These are phyloP conservation scores for Hypoxylon fragiforme DNA, from an alignment of 495 filamentous ascomycete genomes.

Conservation along the genomic window DNA sequence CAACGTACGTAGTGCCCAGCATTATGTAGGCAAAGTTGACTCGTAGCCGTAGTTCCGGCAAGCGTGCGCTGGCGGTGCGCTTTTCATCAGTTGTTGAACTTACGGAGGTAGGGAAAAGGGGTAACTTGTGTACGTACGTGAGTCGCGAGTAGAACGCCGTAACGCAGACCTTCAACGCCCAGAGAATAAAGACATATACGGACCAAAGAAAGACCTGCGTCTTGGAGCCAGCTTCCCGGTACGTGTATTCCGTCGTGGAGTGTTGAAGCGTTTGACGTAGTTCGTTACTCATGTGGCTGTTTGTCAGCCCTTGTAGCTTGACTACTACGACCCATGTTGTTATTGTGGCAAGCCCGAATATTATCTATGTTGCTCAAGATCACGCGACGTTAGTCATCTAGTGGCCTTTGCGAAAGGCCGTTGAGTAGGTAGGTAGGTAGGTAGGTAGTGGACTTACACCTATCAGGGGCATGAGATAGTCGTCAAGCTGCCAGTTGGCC, in stretches of 20 bases:
- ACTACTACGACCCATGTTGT: constrained; percentile 41
- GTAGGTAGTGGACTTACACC: constrained; percentile 43
- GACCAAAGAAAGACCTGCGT: constrained; percentile 60
- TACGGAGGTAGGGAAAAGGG: constrained; percentile 10
- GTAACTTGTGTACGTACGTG: constrained; percentile 39
- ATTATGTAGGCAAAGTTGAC: constrained; percentile 58
- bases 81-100: constrained; percentile 20
- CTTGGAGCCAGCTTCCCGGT: constrained; percentile 24
- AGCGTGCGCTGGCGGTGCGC: constrained; percentile 34
- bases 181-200: constrained; percentile 59
- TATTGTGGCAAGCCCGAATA: constrained; percentile 40
- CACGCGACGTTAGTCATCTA: not conserved
- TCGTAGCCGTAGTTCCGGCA: constrained; percentile 50
- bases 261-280: constrained; percentile 51
- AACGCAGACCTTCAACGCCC: constrained; percentile 62
- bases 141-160: constrained; percentile 63
- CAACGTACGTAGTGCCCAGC: constrained; percentile 56
- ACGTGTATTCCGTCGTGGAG: constrained; percentile 49
- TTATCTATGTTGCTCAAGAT: constrained; percentile 25
- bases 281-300: constrained; percentile 61
- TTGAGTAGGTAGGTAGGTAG: not conserved
- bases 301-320: constrained; percentile 58
- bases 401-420: not conserved
- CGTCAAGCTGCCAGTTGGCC: constrained; percentile 56
- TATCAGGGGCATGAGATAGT: constrained; percentile 63